Evolutionary conservation across 306 rosid species (phyloP), one percentile per base, ranked within the genome.

Genomic region (Carpinus fangiana): DNA sequence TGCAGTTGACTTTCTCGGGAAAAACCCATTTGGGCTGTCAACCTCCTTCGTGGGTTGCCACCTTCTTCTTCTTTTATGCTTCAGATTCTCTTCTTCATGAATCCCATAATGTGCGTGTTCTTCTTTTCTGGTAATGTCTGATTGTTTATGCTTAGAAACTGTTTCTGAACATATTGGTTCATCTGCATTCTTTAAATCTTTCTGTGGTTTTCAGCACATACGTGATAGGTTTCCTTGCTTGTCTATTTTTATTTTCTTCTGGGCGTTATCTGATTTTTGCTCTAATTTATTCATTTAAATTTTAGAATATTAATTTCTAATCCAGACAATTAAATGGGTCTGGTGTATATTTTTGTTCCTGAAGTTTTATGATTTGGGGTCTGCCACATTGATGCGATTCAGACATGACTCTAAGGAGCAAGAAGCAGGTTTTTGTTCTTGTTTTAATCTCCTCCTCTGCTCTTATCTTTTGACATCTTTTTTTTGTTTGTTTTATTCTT

Each of bases 1-100:
- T 52, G 57, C 72, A 69, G 81, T 89, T 88, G 91, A 88, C 91
- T 89, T 88, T 72, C 73, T 83, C n/a, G 55, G 52, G 86, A 64
- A 72, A 81, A 80, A 74, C 82, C 79, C 84, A 86, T 82, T 85
- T 80, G 54, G 72, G 65, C 67, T 84, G 86, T 80, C 79, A 76
- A 69, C 80, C 72, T 55, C 79, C 78, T 83, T 84, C 79, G 65
- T 73, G 74, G 80, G 78, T 81, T 43, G 62, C 82, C 87, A 76
- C 70, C 68, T 18, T 81, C 73, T 48, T 81, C 73, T 48, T 73
- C 56, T 43, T 59, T 64, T 80, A 76, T 71, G 56, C 55, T 53
- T 54, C 21, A 74, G 74, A 78, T 82, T 77, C 80, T 57, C 10
- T 62, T 21, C 84, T 81, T 72, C 82, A 46, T 61, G 70, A 73